Evolutionary conservation across 2,329 filamentous ascomycete genomes (phyloP), one percentile per base, ranked within the genome.

Genomic region (Paracoccidioides lutzii): DNA sequence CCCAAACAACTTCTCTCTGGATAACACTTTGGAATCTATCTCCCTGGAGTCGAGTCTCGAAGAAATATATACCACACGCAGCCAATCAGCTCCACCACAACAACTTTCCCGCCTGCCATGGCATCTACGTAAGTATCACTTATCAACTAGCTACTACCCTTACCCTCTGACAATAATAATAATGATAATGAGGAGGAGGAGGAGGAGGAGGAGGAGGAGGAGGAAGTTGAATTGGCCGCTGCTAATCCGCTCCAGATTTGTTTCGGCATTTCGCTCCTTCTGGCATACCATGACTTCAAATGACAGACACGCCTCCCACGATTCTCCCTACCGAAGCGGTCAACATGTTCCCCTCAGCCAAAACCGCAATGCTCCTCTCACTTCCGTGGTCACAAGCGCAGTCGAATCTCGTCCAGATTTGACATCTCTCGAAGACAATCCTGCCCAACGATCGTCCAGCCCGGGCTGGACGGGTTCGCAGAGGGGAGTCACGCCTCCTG

Each of bases 281-380:
- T 98, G 93, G 93, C 93, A 97, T 78, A 83, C 87, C 64, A 93
- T 87, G 80, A 86, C 82, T 69, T 85, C 82, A 61, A 80, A 84
- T 66, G 79, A 83, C 76, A 95, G 93, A 59, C 83, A 98, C 76
- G 95, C 93, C 61, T 85, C 84, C 59, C 88, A 86, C 77, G 88
- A 98, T 74, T 95, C 91, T 58, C 90, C 93, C 52, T 94, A 95
- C 74, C 85, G 90, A 68, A 88, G 87, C 59, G 90, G 90, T 61
- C 84, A 87, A 68, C 91, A 96, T 73, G 87, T 95, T 59, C 90
- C 90, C 59, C 81, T 97, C 59, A 84, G 85, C 61, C 87, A 90
- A 72, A 86, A 83, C 71, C 82, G 89, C 62, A 84, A 90, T 73
- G 83, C 84, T 62, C 85, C 88, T 59, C 80, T 97, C 67, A 91